Conservation (phyloP, 768 basidiomycete species). For the Xanthoconium purpureum region DNA sequence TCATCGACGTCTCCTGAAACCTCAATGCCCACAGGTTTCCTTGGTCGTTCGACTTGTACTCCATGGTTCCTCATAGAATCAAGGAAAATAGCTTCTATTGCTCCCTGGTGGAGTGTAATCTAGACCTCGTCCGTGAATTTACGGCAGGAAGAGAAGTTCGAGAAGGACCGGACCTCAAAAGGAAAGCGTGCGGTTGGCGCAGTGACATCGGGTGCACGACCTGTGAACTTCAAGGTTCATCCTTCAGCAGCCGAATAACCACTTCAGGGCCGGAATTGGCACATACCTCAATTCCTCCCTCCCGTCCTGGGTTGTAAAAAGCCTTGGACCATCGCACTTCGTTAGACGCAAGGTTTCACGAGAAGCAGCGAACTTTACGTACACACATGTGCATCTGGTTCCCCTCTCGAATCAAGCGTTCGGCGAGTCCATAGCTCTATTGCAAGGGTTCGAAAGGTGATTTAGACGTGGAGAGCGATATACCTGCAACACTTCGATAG, state of each 20-base stretch:
- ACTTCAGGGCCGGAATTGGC: too few relatives aligned
- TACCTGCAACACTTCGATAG: constrained; percentile 53
- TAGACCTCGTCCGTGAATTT: constrained; percentile 6
- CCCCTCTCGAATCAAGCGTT: constrained; percentile 51
- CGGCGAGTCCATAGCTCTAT: constrained; percentile 54
- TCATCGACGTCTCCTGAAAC: constrained; percentile 36
- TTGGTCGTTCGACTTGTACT: constrained; percentile 37
- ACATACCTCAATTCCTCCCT: too few relatives aligned
- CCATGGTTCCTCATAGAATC: constrained; percentile 36
- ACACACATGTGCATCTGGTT: constrained; percentile 71
- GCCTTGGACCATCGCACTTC: constrained; percentile 31
- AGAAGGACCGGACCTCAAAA: constrained; percentile 51
- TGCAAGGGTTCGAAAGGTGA: not conserved
- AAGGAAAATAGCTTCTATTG: constrained; percentile 41
- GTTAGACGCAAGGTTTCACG: too few relatives aligned
- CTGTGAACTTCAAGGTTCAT: constrained; percentile 9
- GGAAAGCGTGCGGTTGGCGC: constrained; percentile 65
- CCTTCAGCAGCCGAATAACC: too few relatives aligned
- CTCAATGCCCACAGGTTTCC: constrained; percentile 30
- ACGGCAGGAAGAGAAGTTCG: not conserved
- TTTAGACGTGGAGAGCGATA: not conserved
- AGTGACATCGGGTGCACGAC: constrained; percentile 59
- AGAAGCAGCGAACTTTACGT: constrained; percentile 38
- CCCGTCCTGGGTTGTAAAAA: too few relatives aligned
- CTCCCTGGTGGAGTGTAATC: constrained; percentile 40